Percentiles rank a stretch among this genome's conserved stretches.
Conservation (phyloP, 768 basidiomycete genomes). For the Saitozyma sp. region DNA sequence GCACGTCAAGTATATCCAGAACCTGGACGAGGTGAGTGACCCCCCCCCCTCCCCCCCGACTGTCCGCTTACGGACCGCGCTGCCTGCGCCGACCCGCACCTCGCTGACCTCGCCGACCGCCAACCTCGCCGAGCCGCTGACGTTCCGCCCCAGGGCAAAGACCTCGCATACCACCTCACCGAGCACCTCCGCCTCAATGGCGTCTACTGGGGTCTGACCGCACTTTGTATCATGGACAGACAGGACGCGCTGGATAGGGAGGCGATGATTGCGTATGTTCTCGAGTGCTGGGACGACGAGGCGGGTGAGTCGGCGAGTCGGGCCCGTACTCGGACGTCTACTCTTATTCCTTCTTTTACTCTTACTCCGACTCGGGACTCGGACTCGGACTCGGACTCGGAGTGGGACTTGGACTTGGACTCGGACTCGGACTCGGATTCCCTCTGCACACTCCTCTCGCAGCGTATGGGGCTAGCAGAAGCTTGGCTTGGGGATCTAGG, state of each 20-base stretch:
- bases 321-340: background rate
- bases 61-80: background rate
- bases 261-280: conserved; percentile 83
- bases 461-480: too few relatives aligned
- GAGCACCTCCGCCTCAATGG: conserved; percentile 93
- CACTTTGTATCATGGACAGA: conserved; percentile 75
- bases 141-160: conserved; percentile 60
- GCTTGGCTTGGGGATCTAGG: too few relatives aligned
- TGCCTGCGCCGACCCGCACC: too few relatives aligned
- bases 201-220: conserved; percentile 93
- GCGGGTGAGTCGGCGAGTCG: conserved; percentile 60
- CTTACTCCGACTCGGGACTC: too few relatives aligned
- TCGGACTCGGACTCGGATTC: too few relatives aligned
- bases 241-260: conserved; percentile 76
- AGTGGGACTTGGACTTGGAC: too few relatives aligned
- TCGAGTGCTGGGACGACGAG: conserved; percentile 94
- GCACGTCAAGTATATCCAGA: conserved; percentile 68
- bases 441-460: too few relatives aligned
- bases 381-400: too few relatives aligned
- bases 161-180: conserved; percentile 83
- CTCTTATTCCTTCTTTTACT: background rate
- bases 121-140: conserved; percentile 3
- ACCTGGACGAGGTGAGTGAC: conserved; percentile 64
- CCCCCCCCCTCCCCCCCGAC: background rate
- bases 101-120: background rate